Percentiles rank a stretch among this genome's conserved stretches.
These are phyloP conservation scores for Sporothrix curviconia DNA, from an alignment of 2,329 filamentous ascomycete genomes.

Conservation along the genomic window DNA sequence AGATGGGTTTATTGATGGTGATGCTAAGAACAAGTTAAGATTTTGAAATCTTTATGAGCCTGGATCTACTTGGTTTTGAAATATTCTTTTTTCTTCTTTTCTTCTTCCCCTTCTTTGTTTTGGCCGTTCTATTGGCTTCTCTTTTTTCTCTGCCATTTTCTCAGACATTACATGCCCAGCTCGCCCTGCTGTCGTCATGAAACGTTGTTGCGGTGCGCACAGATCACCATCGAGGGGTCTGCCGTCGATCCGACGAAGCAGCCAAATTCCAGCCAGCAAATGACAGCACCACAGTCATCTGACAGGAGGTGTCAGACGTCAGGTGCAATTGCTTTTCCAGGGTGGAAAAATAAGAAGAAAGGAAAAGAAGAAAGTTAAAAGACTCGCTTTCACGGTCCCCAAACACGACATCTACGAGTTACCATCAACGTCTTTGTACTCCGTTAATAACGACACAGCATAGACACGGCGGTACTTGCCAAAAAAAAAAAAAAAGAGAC, in stretches of 20 bases:
- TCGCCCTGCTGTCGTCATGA: not conserved
- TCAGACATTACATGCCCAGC: no score
- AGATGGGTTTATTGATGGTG: not conserved
- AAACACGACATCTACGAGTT: no score
- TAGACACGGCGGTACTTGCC: not conserved
- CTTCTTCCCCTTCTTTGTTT: not conserved
- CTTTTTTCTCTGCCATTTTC: no score
- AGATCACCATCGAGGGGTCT: constrained; percentile 1
- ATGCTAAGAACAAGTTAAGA: not conserved
- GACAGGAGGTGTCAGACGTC: not conserved
- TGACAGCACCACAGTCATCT: not conserved
- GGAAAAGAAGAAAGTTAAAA: no score
- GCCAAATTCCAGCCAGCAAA: not conserved
- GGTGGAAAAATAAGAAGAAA: no score
- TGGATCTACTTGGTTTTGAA: not conserved
- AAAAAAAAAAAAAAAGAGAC: not conserved
- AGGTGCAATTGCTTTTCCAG: not conserved
- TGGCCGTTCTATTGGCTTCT: not conserved
- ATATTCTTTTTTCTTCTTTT: not conserved
- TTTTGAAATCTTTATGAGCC: not conserved
- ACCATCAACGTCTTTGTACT: no score
- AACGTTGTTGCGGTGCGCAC: constrained; percentile 7
- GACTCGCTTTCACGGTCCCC: no score
- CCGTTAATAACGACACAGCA: not conserved
- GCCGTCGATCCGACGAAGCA: constrained; percentile 4